phyloP scores from a whole-genome alignment of 139 green algal species.

The Chlorokybus atmophyticus region DNA sequence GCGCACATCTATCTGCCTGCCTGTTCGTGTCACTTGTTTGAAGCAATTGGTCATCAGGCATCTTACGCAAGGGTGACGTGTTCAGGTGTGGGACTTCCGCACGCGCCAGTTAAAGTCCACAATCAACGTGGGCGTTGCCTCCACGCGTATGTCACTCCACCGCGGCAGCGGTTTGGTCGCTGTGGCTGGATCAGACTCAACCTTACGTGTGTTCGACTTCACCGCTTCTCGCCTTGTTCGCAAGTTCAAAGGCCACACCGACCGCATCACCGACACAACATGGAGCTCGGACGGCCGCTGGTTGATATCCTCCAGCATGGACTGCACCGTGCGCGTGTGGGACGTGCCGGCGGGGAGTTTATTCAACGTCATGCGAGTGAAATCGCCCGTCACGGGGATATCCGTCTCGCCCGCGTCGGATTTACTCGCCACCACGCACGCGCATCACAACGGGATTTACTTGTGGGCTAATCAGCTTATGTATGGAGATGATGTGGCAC shows the following conservation, averaged over 20 bases:
- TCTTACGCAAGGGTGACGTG: too few species aligned
- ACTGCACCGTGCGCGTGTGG: conserved; percentile 75
- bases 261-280: conserved; percentile 47
- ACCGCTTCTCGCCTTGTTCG: conserved; percentile 49
- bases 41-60: too few species aligned
- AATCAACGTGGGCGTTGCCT: conserved; percentile 9
- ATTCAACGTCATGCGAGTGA: conserved; percentile 63
- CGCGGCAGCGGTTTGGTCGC: conserved; percentile 9
- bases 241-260: conserved; percentile 63
- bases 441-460: conserved; percentile 74
- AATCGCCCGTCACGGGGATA: conserved; percentile 45
- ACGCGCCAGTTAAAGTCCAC: conserved; percentile 27
- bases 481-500: conserved; percentile 9
- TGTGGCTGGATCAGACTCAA: too few species aligned
- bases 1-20: too few species aligned
- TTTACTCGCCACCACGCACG: conserved; percentile 83
- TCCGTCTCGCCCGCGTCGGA: conserved; percentile 63
- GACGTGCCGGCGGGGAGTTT: conserved; percentile 59
- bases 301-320: conserved; percentile 73
- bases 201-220: conserved; percentile 51
- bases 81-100: conserved; percentile 74
- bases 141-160: conserved; percentile 11
- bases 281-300: conserved; percentile 37
- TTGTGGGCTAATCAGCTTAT: conserved; percentile 55
- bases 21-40: too few species aligned